Evolutionary conservation across 768 basidiomycete genomes (phyloP), one percentile per base, ranked within the genome.

Genomic region (Lentinula raphanica): DNA sequence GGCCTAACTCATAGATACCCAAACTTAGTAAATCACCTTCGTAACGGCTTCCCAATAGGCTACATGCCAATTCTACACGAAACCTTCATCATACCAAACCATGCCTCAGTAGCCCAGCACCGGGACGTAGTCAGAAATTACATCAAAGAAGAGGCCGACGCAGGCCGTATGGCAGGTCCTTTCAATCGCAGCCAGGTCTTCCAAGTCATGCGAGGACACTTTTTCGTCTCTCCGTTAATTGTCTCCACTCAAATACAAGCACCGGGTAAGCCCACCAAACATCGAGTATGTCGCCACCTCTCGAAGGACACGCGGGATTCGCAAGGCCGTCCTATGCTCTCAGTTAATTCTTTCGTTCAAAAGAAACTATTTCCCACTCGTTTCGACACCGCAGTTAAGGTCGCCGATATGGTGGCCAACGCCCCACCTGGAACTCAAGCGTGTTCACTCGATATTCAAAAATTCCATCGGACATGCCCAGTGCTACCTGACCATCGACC

Each of bases 381-480:
- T 5, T 59, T 54, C 21, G 58, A 54, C 31, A 54, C 32, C 2
- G 49, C 58, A 7, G n/a, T 35, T 25, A 59, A 53, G 31, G 32
- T 59, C 5, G 59, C 59, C 7, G 54, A 59, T 45, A 27, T 55
- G 28, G 58, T 46, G 25, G 11, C 32, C 36, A 12, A 44, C 5
- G 62, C 60, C 0, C 64, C 64, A 0, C 36, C 12, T 0, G 62
- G 59, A 17, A 54, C 58, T n/a, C 38, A 58, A n/a, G 63, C 54
- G 0, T 55, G 59, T 12, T 32, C 62, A 1, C 27, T 63, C 2
- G 64, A 66, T 53, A 55, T 66, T 2, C 29, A 63, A 32, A 46
- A 57, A 2, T 62, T 60, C 1, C 62, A 63, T 49, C 57, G 71
- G 0, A 74, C 71, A 0, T 69, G 69, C 25, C 71, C 74, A 0